These are phyloP conservation scores for Phaeoacremonium minimum DNA, from an alignment of 2,329 filamentous ascomycete species.

Conservation along the genomic window DNA sequence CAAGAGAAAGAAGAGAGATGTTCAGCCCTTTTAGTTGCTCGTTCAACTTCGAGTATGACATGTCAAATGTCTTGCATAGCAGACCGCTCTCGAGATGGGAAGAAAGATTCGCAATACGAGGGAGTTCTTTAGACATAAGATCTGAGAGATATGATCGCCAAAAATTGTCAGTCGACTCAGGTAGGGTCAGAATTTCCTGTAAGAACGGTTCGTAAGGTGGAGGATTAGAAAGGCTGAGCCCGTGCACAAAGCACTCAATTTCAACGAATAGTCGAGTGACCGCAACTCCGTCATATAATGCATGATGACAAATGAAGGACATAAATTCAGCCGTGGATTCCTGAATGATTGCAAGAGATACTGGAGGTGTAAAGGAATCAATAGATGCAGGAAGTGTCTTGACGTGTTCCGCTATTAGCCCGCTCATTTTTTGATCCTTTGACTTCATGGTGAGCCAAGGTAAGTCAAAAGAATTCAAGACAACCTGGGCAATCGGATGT, in stretches of 20 bases:
- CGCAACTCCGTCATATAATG: constrained; percentile 80
- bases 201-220: constrained; percentile 63
- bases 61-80: constrained; percentile 20
- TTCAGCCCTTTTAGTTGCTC: constrained; percentile 45
- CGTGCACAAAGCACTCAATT: constrained; percentile 55
- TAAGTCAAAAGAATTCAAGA: constrained; percentile 45
- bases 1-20: constrained; percentile 59
- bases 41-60: constrained; percentile 41
- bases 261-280: constrained; percentile 67
- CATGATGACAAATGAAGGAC: constrained; percentile 66
- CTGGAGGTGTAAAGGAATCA: constrained; percentile 38
- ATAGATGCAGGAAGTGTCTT: constrained; percentile 30
- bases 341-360: constrained; percentile 38
- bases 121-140: no score
- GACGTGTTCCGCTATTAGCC: constrained; percentile 33
- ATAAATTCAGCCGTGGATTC: constrained; percentile 26
- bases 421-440: constrained; percentile 21
- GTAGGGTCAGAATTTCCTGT: constrained; percentile 45
- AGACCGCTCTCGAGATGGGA: constrained; percentile 1
- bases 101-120: no score
- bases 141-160: constrained; percentile 57
- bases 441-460: constrained; percentile 33
- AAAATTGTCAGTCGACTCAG: constrained; percentile 51
- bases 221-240: constrained; percentile 38
- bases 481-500: constrained; percentile 68